Percentiles rank a stretch among this genome's conserved stretches.
Evolutionary conservation across 2,329 filamentous ascomycete species (phyloP).

Genomic region (Diaporthe nobilis): DNA sequence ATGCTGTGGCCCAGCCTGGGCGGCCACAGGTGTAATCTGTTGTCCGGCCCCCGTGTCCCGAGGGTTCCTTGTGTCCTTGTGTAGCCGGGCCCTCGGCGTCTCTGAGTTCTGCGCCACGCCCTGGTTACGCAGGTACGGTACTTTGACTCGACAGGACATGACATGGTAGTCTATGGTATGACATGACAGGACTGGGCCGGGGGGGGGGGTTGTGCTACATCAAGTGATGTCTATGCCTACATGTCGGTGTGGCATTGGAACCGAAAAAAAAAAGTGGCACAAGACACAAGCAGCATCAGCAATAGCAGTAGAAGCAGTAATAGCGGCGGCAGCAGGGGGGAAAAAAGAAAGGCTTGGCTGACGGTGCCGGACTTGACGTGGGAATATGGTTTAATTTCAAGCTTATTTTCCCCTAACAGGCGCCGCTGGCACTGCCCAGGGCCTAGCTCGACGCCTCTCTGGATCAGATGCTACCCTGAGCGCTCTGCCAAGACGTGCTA

Average conservation of each 20-base stretch:
- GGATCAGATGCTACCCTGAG: constrained; percentile 32
- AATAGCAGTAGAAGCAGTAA: not conserved
- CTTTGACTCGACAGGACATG: not conserved
- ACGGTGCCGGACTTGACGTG: constrained; percentile 24
- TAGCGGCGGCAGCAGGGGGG: not conserved
- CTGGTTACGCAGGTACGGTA: constrained; percentile 13
- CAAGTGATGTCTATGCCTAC: not conserved
- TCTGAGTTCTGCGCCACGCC: not conserved
- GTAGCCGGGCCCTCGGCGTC: constrained; percentile 9
- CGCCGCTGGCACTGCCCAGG: constrained; percentile 19
- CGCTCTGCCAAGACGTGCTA: constrained; percentile 33
- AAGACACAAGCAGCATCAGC: not conserved
- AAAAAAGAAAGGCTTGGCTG: not conserved
- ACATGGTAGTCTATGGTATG: not conserved
- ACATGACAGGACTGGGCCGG: not conserved
- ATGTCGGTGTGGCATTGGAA: not conserved
- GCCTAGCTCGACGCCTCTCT: constrained; percentile 23
- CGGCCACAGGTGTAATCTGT: constrained; percentile 10
- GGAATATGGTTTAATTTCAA: constrained; percentile 35
- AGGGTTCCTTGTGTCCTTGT: not conserved
- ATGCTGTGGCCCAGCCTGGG: constrained; percentile 21
- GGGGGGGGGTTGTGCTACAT: constrained; percentile 21
- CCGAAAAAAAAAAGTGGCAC: not conserved
- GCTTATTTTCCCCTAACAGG: constrained; percentile 26
- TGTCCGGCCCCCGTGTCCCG: not conserved